Evolutionary conservation across 352 stramenopile genomes (phyloP).

Genomic region (Phytophthora podocarpi): DNA sequence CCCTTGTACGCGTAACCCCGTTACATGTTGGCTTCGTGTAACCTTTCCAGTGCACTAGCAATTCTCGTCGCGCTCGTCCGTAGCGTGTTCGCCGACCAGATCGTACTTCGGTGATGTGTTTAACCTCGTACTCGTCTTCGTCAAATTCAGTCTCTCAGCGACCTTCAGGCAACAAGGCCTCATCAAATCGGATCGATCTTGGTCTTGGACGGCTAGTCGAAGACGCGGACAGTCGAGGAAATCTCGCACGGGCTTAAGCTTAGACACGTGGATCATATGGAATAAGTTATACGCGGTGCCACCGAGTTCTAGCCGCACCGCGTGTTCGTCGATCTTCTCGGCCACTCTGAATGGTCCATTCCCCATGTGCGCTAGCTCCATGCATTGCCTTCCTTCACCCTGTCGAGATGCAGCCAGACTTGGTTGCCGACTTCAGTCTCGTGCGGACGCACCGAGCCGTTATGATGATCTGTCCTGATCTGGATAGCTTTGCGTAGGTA

Average conservation of each 20-base stretch:
- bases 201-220: no score
- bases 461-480: conserved; percentile 2
- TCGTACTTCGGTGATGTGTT: conserved; percentile 26
- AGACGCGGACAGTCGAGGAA: neutral
- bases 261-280: conserved; percentile 31
- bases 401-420: conserved; percentile 9
- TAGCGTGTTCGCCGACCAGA: neutral
- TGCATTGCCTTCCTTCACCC: no score
- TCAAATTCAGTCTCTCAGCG: neutral
- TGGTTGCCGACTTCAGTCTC: neutral
- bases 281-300: no score
- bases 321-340: conserved; percentile 13
- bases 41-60: conserved; percentile 9
- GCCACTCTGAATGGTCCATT: conserved; percentile 32
- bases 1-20: no score
- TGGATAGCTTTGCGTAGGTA: no score
- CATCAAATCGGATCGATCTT: no score
- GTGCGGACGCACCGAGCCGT: neutral
- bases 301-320: conserved; percentile 21
- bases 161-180: conserved; percentile 22
- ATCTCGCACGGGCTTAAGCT: conserved; percentile 21
- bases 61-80: conserved; percentile 4
- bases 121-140: conserved; percentile 14
- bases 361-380: conserved; percentile 35
- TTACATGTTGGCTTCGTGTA: no score